These are phyloP conservation scores for Salix exigua DNA, from an alignment of 345 rosid genomes.

Conservation along the genomic window DNA sequence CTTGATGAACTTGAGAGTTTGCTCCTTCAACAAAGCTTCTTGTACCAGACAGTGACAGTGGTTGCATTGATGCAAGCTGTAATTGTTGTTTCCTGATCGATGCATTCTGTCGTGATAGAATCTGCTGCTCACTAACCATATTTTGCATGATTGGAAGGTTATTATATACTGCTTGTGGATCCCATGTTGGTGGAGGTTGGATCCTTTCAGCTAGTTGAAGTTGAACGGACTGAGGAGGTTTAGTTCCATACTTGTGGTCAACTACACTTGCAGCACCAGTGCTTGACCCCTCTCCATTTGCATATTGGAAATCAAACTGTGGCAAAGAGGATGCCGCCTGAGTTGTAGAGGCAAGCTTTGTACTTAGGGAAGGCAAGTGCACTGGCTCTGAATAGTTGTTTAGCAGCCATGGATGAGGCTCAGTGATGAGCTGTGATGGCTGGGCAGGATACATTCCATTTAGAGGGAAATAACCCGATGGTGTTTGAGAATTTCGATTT, in stretches of 20 bases:
- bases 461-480: conserved; percentile 18
- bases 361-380: not conserved
- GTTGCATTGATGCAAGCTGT: not conserved
- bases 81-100: not conserved
- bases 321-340: not conserved
- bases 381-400: not conserved
- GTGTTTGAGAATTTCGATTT: not conserved
- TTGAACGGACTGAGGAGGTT: not conserved
- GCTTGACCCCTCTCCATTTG: not conserved
- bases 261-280: not conserved
- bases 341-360: not conserved
- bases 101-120: not conserved
- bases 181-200: not conserved
- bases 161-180: not conserved
- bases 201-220: not conserved
- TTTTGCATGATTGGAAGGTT: not conserved
- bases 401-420: not conserved
- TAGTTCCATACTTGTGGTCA: not conserved
- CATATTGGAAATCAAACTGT: not conserved
- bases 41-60: not conserved
- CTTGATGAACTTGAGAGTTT: not conserved
- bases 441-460: not conserved
- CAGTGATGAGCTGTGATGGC: not conserved
- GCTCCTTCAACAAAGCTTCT: conserved; percentile 2
- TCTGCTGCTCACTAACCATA: not conserved